Percentiles rank a stretch among this genome's conserved stretches.
phyloP scores from a whole-genome alignment of 257 asterid genomes.

The Capsicum pubescens region DNA sequence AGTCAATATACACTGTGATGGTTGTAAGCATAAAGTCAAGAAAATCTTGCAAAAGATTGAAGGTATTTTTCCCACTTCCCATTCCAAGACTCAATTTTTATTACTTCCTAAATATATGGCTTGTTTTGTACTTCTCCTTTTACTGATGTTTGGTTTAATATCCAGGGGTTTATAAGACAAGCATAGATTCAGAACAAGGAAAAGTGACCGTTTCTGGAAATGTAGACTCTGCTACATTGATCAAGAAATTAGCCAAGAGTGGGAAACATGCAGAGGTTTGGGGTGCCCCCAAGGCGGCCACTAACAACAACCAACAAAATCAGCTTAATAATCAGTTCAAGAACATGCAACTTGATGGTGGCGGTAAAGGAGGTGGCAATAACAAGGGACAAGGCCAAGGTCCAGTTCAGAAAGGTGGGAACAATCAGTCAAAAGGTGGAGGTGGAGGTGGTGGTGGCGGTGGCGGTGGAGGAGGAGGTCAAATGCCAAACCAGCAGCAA shows the following conservation, averaged over 20 bases:
- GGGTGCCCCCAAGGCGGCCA: slow-evolving; percentile 76
- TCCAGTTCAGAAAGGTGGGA: slow-evolving; percentile 44
- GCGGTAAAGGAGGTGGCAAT: slow-evolving; percentile 55
- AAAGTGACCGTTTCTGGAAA: slow-evolving; percentile 95
- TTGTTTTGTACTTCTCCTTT: background rate
- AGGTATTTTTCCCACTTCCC: slow-evolving; percentile 46
- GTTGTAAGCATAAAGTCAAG: slow-evolving; percentile 89
- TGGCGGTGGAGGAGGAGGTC: background rate
- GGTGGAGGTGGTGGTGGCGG: slow-evolving; percentile 22
- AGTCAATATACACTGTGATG: slow-evolving; percentile 97
- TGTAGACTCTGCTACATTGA: slow-evolving; percentile 75
- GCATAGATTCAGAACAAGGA: slow-evolving; percentile 81
- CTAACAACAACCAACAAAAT: slow-evolving; percentile 43
- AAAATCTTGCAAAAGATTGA: slow-evolving; percentile 95
- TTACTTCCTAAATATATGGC: background rate
- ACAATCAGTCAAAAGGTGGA: slow-evolving; percentile 37
- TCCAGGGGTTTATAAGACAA: slow-evolving; percentile 78
- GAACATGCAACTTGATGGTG: slow-evolving; percentile 61
- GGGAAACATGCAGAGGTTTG: slow-evolving; percentile 88
- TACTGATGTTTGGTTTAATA: background rate
- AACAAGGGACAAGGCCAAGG: slow-evolving; percentile 50
- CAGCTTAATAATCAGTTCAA: slow-evolving; percentile 60
- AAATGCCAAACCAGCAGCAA: slow-evolving; percentile 42
- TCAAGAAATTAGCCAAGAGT: slow-evolving; percentile 77
- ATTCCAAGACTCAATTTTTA: slow-evolving; percentile 38